phyloP scores from a whole-genome alignment of 768 basidiomycete genomes.

The Inosperma sp. region DNA sequence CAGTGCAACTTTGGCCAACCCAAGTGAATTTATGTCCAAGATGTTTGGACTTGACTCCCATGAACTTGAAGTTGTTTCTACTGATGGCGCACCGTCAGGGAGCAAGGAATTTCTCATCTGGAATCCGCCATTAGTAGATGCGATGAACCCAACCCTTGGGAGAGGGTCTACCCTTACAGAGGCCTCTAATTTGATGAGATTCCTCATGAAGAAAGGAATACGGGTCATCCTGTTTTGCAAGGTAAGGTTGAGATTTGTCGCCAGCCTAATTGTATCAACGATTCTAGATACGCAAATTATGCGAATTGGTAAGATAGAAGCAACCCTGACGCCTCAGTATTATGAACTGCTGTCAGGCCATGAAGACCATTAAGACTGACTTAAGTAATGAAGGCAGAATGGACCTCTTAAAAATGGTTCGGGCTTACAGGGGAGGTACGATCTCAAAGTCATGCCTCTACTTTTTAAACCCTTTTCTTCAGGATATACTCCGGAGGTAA shows the following conservation, averaged over 20 bases:
- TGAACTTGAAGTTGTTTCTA: conserved; percentile 62
- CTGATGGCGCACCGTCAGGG: conserved; percentile 82
- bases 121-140: conserved; percentile 60
- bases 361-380: conserved; percentile 70
- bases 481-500: conserved; percentile 65
- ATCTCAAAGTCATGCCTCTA: neutral
- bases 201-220: conserved; percentile 76
- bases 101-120: conserved; percentile 77
- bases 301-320: conserved; percentile 59
- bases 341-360: conserved; percentile 44
- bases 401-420: conserved; percentile 72
- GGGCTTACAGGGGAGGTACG: conserved; percentile 78
- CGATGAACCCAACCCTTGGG: conserved; percentile 49
- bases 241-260: conserved; percentile 32
- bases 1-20: conserved; percentile 82
- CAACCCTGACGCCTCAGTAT: neutral
- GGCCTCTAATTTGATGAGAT: conserved; percentile 68
- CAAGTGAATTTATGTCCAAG: conserved; percentile 66
- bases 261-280: neutral
- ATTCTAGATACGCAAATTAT: conserved; percentile 67
- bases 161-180: conserved; percentile 58
- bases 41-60: conserved; percentile 64
- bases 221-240: conserved; percentile 88
- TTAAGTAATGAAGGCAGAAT: conserved; percentile 69
- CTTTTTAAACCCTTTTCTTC: neutral